A percentile compares a stretch with the other conserved stretches of the same genome.
Evolutionary conservation across 148 eudicot genomes (phyloP).

Genomic region (Vaccinium vitisidaea): DNA sequence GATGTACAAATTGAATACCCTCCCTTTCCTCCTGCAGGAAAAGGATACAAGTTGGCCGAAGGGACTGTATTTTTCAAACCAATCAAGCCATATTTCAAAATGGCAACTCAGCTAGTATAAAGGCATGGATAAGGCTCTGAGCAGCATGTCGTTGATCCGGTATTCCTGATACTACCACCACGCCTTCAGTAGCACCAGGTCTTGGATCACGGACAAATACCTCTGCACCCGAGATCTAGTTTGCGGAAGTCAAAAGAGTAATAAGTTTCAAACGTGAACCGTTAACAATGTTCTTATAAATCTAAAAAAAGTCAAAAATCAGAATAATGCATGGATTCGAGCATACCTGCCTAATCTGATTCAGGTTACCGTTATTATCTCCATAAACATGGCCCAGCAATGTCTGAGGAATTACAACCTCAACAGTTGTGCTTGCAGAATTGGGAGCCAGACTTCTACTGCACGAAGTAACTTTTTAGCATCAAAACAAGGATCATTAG

Average conservation of each 20-base stretch:
- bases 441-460: slow-evolving; percentile 29
- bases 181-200: slow-evolving; percentile 40
- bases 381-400: slow-evolving; percentile 48
- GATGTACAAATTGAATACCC: neutral
- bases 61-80: neutral
- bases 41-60: neutral
- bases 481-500: neutral
- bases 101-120: slow-evolving; percentile 44
- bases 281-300: neutral
- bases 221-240: slow-evolving; percentile 58
- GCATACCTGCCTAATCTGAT: slow-evolving; percentile 47
- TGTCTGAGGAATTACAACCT: slow-evolving; percentile 44
- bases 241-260: neutral
- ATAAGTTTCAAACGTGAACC: neutral
- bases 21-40: neutral
- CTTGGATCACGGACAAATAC: slow-evolving; percentile 43
- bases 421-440: slow-evolving; percentile 25
- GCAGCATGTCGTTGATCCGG: slow-evolving; percentile 38
- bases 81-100: slow-evolving; percentile 27
- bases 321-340: neutral
- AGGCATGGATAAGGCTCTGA: slow-evolving; percentile 59
- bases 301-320: neutral
- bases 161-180: slow-evolving; percentile 45
- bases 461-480: slow-evolving; percentile 19
- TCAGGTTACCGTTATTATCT: slow-evolving; percentile 41